Conservation (phyloP, 2,329 filamentous ascomycete genomes). For the Mycocentrospora acerina region DNA sequence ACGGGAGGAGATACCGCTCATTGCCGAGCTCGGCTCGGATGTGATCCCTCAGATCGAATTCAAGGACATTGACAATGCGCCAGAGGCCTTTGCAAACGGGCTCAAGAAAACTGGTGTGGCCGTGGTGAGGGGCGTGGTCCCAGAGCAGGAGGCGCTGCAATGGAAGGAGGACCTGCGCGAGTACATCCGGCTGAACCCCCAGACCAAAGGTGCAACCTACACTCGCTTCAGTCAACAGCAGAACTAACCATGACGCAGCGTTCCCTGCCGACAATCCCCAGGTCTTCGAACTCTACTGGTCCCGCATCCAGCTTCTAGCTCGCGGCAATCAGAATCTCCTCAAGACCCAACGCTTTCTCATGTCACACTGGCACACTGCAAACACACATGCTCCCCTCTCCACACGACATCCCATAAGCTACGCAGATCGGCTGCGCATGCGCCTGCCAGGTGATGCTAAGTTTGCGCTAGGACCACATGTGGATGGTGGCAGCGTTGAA, state of each 20-base stretch:
- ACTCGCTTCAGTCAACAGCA: background rate
- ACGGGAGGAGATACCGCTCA: slow-evolving; percentile 48
- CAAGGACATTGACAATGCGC: slow-evolving; percentile 50
- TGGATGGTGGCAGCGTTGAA: slow-evolving; percentile 54
- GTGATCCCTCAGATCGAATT: slow-evolving; percentile 52
- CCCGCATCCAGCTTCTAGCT: slow-evolving; percentile 49
- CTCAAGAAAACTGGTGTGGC: slow-evolving; percentile 59
- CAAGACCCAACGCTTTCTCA: slow-evolving; percentile 49
- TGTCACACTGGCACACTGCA: slow-evolving; percentile 52
- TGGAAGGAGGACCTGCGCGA: slow-evolving; percentile 48
- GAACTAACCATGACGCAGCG: slow-evolving; percentile 31
- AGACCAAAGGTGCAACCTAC: slow-evolving; percentile 39
- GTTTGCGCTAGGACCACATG: slow-evolving; percentile 59
- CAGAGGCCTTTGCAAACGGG: slow-evolving; percentile 58
- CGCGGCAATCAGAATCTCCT: slow-evolving; percentile 51
- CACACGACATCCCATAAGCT: slow-evolving; percentile 49
- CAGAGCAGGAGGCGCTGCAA: slow-evolving; percentile 46
- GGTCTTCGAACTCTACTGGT: slow-evolving; percentile 56
- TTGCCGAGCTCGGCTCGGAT: slow-evolving; percentile 45
- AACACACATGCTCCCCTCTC: slow-evolving; percentile 47
- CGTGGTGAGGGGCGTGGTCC: slow-evolving; percentile 49
- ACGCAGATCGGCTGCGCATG: slow-evolving; percentile 53
- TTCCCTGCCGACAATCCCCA: slow-evolving; percentile 53
- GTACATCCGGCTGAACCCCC: slow-evolving; percentile 51
- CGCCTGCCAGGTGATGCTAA: slow-evolving; percentile 57